Evolutionary conservation across 2,329 filamentous ascomycete species (phyloP).

Genomic region (Trichoderma gracile): DNA sequence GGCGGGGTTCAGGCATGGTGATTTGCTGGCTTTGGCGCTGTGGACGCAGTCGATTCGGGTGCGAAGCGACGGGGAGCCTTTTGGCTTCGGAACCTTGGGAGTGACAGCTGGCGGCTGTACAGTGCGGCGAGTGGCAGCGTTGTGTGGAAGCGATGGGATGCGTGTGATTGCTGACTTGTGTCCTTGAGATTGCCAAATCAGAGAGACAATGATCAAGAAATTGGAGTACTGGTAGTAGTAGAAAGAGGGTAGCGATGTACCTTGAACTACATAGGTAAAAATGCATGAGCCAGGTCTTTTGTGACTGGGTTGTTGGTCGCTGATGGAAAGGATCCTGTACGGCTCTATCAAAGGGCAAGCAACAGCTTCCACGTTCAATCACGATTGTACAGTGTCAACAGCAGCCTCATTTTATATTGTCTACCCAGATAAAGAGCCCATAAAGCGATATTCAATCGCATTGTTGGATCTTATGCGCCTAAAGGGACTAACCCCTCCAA

Average conservation of each 20-base stretch:
- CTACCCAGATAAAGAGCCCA: neutral
- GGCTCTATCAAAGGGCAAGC: too few relatives aligned
- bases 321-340: too few relatives aligned
- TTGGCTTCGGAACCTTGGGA: neutral
- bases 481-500: slow-evolving; percentile 26
- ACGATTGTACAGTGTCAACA: slow-evolving; percentile 7
- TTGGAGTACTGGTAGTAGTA: too few relatives aligned
- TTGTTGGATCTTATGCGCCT: slow-evolving; percentile 24
- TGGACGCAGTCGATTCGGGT: neutral
- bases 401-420: too few relatives aligned
- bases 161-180: neutral
- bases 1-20: slow-evolving; percentile 39
- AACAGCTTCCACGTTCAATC: too few relatives aligned
- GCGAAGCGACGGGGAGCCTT: neutral
- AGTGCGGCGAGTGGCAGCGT: slow-evolving; percentile 12
- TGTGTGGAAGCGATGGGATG: neutral
- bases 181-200: neutral
- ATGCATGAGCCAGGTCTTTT: too few relatives aligned
- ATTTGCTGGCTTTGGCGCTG: slow-evolving; percentile 28
- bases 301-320: too few relatives aligned
- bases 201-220: too few relatives aligned
- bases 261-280: too few relatives aligned
- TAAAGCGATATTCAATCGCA: slow-evolving; percentile 9
- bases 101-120: slow-evolving; percentile 22
- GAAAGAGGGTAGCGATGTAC: too few relatives aligned